A percentile compares a stretch with the other conserved stretches of the same genome.
Evolutionary conservation across 2,329 filamentous ascomycete species (phyloP).

Genomic region (Apiospora koreana): DNA sequence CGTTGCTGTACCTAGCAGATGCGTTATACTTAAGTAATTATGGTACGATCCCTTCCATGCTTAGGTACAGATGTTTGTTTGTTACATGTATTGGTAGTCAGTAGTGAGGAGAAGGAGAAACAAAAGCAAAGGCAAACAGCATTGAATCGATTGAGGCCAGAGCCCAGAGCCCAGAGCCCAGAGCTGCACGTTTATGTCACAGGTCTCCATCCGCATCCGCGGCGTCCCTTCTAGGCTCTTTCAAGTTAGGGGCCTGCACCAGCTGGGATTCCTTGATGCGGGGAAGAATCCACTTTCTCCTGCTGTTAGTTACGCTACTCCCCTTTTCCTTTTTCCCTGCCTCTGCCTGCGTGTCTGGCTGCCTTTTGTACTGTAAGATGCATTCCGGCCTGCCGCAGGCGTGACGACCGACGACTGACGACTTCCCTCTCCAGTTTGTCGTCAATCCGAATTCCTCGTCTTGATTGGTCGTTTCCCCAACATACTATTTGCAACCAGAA

Average conservation of each 20-base stretch:
- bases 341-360: too few relatives aligned
- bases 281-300: conserved; percentile 9
- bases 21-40: not conserved
- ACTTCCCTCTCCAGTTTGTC: not conserved
- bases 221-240: not conserved
- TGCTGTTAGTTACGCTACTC: conserved; percentile 3
- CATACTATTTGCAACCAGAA: not conserved
- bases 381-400: not conserved
- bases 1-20: not conserved
- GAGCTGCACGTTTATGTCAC: conserved; percentile 24
- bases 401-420: too few relatives aligned
- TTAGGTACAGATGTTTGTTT: too few relatives aligned
- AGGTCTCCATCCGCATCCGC: conserved; percentile 1
- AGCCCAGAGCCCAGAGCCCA: not conserved
- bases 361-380: too few relatives aligned
- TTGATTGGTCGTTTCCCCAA: not conserved
- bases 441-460: not conserved
- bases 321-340: not conserved
- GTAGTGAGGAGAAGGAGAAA: not conserved
- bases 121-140: not conserved
- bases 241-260: not conserved
- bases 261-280: not conserved
- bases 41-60: not conserved
- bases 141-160: too few relatives aligned
- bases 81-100: too few relatives aligned